These are phyloP conservation scores for Dichotomopilus funicola DNA, from an alignment of 2,329 filamentous ascomycete genomes.

Conservation along the genomic window DNA sequence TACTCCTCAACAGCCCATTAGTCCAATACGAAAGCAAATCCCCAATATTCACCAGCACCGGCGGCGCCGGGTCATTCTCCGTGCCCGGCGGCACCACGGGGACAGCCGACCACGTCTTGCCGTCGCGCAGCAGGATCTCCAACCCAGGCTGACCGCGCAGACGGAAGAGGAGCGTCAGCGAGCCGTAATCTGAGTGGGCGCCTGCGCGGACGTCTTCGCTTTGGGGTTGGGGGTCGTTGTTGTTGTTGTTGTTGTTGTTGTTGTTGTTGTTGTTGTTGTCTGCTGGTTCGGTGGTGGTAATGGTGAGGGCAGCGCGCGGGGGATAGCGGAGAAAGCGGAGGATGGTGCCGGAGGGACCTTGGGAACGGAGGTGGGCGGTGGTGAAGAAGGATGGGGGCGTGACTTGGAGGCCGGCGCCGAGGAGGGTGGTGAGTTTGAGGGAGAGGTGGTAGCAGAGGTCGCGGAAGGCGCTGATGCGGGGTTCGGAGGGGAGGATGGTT, in stretches of 20 bases:
- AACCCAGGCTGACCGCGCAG: slow-evolving; percentile 77
- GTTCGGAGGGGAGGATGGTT: slow-evolving; percentile 52
- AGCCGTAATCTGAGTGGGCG: slow-evolving; percentile 83
- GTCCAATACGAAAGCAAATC: slow-evolving; percentile 80
- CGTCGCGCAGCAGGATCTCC: slow-evolving; percentile 62
- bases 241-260: background rate
- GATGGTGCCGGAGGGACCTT: slow-evolving; percentile 49
- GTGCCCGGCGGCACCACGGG: slow-evolving; percentile 59
- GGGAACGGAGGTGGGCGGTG: slow-evolving; percentile 39
- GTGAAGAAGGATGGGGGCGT: slow-evolving; percentile 49
- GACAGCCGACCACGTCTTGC: slow-evolving; percentile 53
- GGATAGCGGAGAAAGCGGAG: slow-evolving; percentile 71
- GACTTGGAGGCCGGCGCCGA: slow-evolving; percentile 67
- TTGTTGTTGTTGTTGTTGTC: background rate
- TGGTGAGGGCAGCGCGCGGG: slow-evolving; percentile 35
- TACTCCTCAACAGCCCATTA: slow-evolving; percentile 76
- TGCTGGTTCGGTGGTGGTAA: slow-evolving; percentile 32
- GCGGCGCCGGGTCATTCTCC: slow-evolving; percentile 54
- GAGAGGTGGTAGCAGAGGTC: slow-evolving; percentile 66
- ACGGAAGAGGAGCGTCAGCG: slow-evolving; percentile 73
- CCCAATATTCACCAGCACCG: slow-evolving; percentile 73
- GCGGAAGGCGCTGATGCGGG: slow-evolving; percentile 60
- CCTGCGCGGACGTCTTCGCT: slow-evolving; percentile 70
- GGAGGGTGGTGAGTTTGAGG: slow-evolving; percentile 64
- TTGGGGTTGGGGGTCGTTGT: slow-evolving; percentile 17